phyloP scores from a whole-genome alignment of 805 yeast genomes.

The Candida vaughaniae region DNA sequence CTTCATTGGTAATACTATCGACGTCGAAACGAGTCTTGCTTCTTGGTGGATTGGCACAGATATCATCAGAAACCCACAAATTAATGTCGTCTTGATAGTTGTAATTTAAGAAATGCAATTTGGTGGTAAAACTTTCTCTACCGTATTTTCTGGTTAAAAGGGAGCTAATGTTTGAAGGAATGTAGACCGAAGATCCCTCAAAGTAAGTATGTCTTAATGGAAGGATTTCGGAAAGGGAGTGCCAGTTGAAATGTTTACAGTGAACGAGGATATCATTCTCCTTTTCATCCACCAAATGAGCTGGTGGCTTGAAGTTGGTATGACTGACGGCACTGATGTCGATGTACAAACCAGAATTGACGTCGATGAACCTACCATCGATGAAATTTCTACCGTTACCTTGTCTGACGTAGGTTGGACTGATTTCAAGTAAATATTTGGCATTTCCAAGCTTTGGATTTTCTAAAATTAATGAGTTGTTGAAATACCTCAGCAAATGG shows the following conservation, averaged over 20 bases:
- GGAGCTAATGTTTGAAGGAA: conserved; percentile 32
- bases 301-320: conserved; percentile 23
- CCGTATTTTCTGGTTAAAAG: conserved; percentile 35
- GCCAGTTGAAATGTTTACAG: conserved; percentile 43
- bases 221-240: conserved; percentile 31
- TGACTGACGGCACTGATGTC: conserved; percentile 43
- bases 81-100: conserved; percentile 43
- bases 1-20: conserved; percentile 18
- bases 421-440: conserved; percentile 23
- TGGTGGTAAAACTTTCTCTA: conserved; percentile 25
- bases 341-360: conserved; percentile 40
- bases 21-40: conserved; percentile 15
- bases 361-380: conserved; percentile 38
- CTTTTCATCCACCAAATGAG: conserved; percentile 7
- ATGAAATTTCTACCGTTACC: conserved; percentile 43
- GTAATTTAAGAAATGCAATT: conserved; percentile 25
- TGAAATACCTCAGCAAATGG: conserved; percentile 23
- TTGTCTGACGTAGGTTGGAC: conserved; percentile 29
- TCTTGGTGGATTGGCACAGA: conserved; percentile 34
- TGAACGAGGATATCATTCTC: conserved; percentile 24
- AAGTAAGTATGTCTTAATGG: conserved; percentile 37
- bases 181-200: conserved; percentile 35
- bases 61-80: conserved; percentile 46
- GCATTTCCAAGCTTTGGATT: conserved; percentile 32
- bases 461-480: conserved; percentile 24